These are phyloP conservation scores for Gentiana dahurica DNA, from an alignment of 257 asterid genomes.

Conservation along the genomic window DNA sequence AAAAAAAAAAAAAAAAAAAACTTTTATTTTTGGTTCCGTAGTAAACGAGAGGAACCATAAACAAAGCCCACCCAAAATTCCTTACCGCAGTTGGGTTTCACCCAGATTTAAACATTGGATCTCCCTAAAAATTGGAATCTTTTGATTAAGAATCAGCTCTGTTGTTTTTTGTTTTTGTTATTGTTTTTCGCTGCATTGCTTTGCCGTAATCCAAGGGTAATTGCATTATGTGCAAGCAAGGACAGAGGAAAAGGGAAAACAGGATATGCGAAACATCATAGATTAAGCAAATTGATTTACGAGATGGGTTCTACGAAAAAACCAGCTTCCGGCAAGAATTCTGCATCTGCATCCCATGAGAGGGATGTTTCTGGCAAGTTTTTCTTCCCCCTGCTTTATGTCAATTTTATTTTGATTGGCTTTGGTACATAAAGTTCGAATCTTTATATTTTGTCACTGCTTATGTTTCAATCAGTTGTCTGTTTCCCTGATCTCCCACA, in stretches of 20 bases:
- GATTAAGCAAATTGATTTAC: not conserved
- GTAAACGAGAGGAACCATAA: not conserved
- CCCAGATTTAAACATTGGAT: slow-evolving; percentile 8
- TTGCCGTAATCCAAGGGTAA: too few relatives aligned
- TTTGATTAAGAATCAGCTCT: not conserved
- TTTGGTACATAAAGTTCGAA: not conserved
- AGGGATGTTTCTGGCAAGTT: slow-evolving; percentile 25
- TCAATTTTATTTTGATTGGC: too few relatives aligned
- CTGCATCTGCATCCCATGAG: slow-evolving; percentile 11
- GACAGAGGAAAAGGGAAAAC: not conserved
- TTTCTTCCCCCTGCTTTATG: not conserved
- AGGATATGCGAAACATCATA: slow-evolving; percentile 7
- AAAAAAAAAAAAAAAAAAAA: too few relatives aligned
- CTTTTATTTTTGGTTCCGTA: too few relatives aligned
- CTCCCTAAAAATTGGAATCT: slow-evolving; percentile 14
- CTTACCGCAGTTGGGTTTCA: slow-evolving; percentile 2
- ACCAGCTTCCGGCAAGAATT: slow-evolving; percentile 1
- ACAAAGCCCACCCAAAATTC: not conserved
- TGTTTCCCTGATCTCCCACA: not conserved
- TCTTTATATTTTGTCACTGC: slow-evolving; percentile 2
- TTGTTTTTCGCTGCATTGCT: too few relatives aligned
- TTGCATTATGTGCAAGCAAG: not conserved
- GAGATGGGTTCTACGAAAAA: slow-evolving; percentile 21
- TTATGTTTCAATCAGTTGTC: not conserved
- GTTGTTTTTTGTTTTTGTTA: too few relatives aligned